Conservation (phyloP, 164 flowering plant genomes). For the Piper longum region DNA sequence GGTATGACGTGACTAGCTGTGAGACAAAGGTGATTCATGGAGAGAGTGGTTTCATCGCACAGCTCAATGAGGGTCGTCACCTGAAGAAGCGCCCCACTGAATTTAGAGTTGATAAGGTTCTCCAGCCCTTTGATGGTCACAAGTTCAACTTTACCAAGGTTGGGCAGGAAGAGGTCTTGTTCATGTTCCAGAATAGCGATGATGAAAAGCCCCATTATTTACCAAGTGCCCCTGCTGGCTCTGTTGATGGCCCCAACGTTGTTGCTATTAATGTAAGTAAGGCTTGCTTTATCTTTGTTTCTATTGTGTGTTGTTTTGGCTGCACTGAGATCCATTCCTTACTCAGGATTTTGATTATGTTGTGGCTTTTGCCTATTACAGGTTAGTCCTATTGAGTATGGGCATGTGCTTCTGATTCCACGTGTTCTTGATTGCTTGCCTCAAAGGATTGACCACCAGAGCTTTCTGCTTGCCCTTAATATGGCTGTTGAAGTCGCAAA, state of each 20-base stretch:
- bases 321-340: neutral
- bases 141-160: constrained; percentile 88
- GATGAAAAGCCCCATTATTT: constrained; percentile 21
- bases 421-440: constrained; percentile 57
- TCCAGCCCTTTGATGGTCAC: constrained; percentile 70
- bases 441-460: constrained; percentile 59
- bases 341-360: neutral
- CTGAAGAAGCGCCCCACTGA: constrained; percentile 81
- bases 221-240: constrained; percentile 23
- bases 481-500: constrained; percentile 67
- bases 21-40: constrained; percentile 70
- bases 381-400: constrained; percentile 94
- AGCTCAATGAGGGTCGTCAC: constrained; percentile 83
- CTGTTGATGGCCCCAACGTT: constrained; percentile 34
- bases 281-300: neutral
- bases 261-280: constrained; percentile 71
- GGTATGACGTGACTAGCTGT: constrained; percentile 71
- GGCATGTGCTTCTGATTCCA: constrained; percentile 83
- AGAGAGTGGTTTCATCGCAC: constrained; percentile 57
- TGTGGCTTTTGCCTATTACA: constrained; percentile 11
- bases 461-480: constrained; percentile 67
- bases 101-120: constrained; percentile 61
- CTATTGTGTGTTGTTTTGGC: neutral
- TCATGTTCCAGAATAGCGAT: constrained; percentile 44
- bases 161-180: constrained; percentile 83